A percentile compares a stretch with the other conserved stretches of the same genome.
Conservation (phyloP, 1,284 basidiomycete genomes). For the Veloporphyrellus conicus region DNA sequence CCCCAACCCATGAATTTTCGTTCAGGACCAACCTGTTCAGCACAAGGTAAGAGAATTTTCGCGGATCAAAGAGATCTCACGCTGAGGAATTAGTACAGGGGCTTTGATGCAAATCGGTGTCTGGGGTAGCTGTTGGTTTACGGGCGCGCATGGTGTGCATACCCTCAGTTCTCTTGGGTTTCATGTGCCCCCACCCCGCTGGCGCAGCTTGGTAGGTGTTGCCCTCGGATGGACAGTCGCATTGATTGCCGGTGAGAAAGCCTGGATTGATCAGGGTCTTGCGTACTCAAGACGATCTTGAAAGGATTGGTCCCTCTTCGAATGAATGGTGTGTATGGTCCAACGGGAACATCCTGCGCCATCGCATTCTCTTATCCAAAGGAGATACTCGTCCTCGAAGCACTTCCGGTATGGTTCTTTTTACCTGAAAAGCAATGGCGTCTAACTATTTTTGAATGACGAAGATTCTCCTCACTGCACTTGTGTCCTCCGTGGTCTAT, state of each 20-base stretch:
- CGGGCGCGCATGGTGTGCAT: conserved; percentile 60
- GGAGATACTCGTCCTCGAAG: conserved; percentile 48
- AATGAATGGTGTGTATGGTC: conserved; percentile 48
- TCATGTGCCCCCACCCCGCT: conserved; percentile 46
- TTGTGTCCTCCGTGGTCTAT: conserved; percentile 54
- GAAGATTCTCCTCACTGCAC: conserved; percentile 55
- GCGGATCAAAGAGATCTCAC: not conserved
- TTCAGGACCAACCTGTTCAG: conserved; percentile 40
- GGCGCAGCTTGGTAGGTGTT: conserved; percentile 44
- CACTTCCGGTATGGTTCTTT: conserved; percentile 51
- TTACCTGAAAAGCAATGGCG: not conserved
- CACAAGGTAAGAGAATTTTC: conserved; percentile 48
- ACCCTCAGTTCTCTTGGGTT: conserved; percentile 63
- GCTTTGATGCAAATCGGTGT: conserved; percentile 60
- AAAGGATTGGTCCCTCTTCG: conserved; percentile 42
- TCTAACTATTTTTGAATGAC: conserved; percentile 5
- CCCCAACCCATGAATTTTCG: conserved; percentile 3
- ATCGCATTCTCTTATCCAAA: conserved; percentile 42
- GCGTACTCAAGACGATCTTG: conserved; percentile 8
- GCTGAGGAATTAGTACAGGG: conserved; percentile 32
- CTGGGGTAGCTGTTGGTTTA: conserved; percentile 61
- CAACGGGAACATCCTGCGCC: conserved; percentile 49
- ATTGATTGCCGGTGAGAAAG: conserved; percentile 43
- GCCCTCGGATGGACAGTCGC: conserved; percentile 53
- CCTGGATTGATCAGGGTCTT: not conserved